Percentiles rank a stretch among this genome's conserved stretches.
phyloP scores from a whole-genome alignment of 1,284 basidiomycete genomes.

The Amylostereum areolatum region DNA sequence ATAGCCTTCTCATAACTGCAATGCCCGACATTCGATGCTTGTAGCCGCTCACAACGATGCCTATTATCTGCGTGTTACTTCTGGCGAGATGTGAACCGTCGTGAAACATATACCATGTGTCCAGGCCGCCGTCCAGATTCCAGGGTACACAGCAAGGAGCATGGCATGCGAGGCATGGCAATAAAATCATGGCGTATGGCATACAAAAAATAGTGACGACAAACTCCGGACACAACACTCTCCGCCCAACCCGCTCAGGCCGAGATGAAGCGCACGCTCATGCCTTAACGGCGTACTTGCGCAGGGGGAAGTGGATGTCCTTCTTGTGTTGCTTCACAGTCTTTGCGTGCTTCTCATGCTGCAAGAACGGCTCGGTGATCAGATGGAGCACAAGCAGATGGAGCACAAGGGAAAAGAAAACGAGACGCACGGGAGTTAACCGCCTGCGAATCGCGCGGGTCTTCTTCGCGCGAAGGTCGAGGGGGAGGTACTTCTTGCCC shows the following conservation, averaged over 20 bases:
- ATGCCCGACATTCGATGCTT: too few species aligned
- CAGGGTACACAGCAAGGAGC: constrained; percentile 1
- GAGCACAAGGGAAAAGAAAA: not conserved
- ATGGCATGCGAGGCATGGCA: constrained; percentile 7
- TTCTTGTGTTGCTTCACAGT: constrained; percentile 92
- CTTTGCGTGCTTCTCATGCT: constrained; percentile 81
- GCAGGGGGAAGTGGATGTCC: constrained; percentile 85
- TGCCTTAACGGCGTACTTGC: constrained; percentile 85
- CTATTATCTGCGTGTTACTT: too few species aligned
- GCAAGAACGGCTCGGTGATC: constrained; percentile 12
- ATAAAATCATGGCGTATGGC: constrained; percentile 26
- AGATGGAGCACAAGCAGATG: constrained; percentile 6
- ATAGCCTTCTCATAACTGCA: too few species aligned
- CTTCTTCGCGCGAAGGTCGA: constrained; percentile 98
- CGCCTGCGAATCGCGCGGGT: constrained; percentile 97
- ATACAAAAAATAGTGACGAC: constrained; percentile 30
- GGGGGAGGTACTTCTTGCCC: constrained; percentile 93
- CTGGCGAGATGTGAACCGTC: too few species aligned
- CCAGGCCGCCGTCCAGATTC: not conserved
- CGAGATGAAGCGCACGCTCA: constrained; percentile 29
- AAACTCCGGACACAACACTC: constrained; percentile 19
- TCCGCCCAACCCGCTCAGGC: constrained; percentile 17
- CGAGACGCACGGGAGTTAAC: constrained; percentile 72
- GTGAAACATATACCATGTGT: not conserved
- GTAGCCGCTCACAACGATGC: too few species aligned